phyloP scores from a whole-genome alignment of 1,139 yeast species.

The Magnusiomyces suaveolens region DNA sequence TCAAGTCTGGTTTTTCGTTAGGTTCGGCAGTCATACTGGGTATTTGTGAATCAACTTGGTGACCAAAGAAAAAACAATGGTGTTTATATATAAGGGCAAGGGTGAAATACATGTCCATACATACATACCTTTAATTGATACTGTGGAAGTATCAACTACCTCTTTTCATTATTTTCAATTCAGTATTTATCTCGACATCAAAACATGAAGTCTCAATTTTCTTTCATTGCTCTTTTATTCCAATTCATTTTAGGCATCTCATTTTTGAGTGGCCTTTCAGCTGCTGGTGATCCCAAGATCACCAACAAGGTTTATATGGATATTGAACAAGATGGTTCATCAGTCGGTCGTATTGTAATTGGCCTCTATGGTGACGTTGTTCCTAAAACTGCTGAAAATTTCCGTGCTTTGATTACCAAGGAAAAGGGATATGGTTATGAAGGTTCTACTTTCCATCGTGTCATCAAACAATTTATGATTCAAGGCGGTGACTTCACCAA shows the following conservation, averaged over 20 bases:
- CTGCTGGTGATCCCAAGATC: conserved; percentile 41
- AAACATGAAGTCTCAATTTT: conserved; percentile 22
- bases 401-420: conserved; percentile 60
- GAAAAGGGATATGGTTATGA: conserved; percentile 80
- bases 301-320: conserved; percentile 81
- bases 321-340: conserved; percentile 65
- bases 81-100: not conserved
- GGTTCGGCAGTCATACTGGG: not conserved
- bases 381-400: conserved; percentile 86
- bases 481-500: too few relatives aligned
- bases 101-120: too few relatives aligned
- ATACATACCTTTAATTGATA: too few relatives aligned
- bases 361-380: conserved; percentile 81
- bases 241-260: not conserved
- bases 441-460: conserved; percentile 84
- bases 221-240: not conserved
- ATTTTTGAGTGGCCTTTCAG: not conserved
- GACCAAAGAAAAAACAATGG: too few relatives aligned
- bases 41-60: not conserved
- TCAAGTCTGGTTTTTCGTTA: too few relatives aligned
- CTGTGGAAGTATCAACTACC: too few relatives aligned
- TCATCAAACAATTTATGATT: conserved; percentile 87
- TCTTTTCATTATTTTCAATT: not conserved
- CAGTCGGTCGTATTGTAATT: conserved; percentile 60
- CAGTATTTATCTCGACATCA: conserved; percentile 34